These are phyloP conservation scores for Pelargonium exstipulatum DNA, from an alignment of 441 rosid genomes.

Conservation along the genomic window DNA sequence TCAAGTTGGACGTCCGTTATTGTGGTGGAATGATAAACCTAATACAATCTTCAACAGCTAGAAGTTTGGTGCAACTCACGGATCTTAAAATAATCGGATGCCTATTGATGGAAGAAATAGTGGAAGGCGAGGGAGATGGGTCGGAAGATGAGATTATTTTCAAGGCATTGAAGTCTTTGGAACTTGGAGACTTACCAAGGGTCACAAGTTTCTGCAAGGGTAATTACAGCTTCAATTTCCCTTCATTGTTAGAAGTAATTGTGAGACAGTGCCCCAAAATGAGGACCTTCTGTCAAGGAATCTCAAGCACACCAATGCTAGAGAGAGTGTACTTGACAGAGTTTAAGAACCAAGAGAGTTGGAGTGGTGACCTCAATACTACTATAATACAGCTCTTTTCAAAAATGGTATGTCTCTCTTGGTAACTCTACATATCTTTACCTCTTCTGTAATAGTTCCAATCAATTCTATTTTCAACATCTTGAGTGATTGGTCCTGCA, in stretches of 20 bases:
- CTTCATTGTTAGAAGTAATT: background rate
- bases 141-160: constrained; percentile 1
- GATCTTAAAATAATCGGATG: background rate
- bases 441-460: no score
- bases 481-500: no score
- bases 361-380: constrained; percentile 2
- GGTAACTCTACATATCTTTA: no score
- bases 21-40: background rate
- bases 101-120: constrained; percentile 10
- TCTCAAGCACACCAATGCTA: constrained; percentile 9
- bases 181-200: background rate
- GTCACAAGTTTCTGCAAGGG: constrained; percentile 16
- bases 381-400: background rate
- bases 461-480: no score
- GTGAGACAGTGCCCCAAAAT: constrained; percentile 12
- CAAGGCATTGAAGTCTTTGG: background rate
- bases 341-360: background rate
- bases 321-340: background rate
- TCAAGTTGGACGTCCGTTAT: background rate
- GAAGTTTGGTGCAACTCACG: constrained; percentile 5
- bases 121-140: background rate
- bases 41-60: background rate
- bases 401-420: background rate
- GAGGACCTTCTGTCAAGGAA: constrained; percentile 15
- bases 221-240: constrained; percentile 7